Evolutionary conservation across 805 yeast genomes (phyloP).

Genomic region (Wickerhamomyces xylosicus): DNA sequence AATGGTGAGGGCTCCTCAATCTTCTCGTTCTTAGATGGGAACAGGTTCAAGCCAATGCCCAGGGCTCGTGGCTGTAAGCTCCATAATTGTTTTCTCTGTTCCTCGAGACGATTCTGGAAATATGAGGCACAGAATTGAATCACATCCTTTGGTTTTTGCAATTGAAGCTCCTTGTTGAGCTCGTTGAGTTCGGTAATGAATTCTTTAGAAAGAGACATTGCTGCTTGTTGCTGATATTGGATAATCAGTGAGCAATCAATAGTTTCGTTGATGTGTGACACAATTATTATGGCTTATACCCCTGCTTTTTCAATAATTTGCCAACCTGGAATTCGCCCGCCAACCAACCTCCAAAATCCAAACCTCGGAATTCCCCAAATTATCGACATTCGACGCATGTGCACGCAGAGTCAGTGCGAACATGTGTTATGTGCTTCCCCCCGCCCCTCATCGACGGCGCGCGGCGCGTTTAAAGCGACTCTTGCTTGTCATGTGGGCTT

Average conservation of each 20-base stretch:
- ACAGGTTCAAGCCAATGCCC: conserved; percentile 39
- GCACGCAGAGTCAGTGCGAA: no score
- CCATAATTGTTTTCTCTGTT: conserved; percentile 46
- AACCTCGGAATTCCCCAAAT: neutral
- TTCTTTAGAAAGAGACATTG: conserved; percentile 26
- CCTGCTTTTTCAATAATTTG: no score
- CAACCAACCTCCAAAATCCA: no score
- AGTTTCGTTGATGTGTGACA: no score
- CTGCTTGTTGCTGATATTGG: neutral
- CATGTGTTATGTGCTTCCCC: no score
- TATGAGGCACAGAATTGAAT: conserved; percentile 70
- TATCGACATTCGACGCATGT: no score
- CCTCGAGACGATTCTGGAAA: conserved; percentile 51
- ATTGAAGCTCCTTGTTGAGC: conserved; percentile 46
- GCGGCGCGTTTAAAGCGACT: no score
- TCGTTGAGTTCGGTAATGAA: conserved; percentile 46
- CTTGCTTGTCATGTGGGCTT: no score
- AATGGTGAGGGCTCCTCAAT: conserved; percentile 13
- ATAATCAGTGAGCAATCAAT: no score
- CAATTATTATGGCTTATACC: no score
- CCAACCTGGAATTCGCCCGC: neutral
- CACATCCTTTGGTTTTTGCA: conserved; percentile 53
- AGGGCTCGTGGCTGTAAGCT: conserved; percentile 36
- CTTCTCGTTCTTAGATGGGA: conserved; percentile 24
- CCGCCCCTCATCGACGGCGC: no score